Evolutionary conservation across 352 stramenopile genomes (phyloP).

Genomic region (Hyaloperonospora brassicae): DNA sequence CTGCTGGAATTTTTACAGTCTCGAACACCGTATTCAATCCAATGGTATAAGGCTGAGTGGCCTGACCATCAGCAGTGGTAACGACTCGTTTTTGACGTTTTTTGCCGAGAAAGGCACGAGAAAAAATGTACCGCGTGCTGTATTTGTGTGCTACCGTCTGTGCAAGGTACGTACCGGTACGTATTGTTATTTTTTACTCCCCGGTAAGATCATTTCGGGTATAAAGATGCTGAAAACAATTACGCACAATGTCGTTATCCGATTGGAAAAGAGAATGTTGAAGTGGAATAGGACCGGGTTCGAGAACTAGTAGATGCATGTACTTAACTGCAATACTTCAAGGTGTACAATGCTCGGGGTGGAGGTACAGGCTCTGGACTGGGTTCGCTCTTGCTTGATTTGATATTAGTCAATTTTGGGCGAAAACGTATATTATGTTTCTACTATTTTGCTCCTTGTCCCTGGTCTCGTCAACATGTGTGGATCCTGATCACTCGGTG

Average conservation of each 20-base stretch:
- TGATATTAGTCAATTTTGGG: conserved; percentile 95
- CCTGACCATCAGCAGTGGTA: conserved; percentile 35
- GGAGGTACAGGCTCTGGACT: conserved; percentile 96
- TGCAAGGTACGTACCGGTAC: conserved; percentile 92
- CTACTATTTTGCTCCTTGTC: conserved; percentile 95
- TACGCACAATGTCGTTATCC: conserved; percentile 90
- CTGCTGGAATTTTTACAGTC: too few relatives aligned
- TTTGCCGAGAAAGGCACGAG: conserved; percentile 82
- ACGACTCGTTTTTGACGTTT: conserved; percentile 69
- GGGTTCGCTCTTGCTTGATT: conserved; percentile 92
- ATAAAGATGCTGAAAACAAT: conserved; percentile 94
- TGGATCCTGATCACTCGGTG: conserved; percentile 98
- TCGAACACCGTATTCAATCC: too few relatives aligned
- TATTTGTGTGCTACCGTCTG: conserved; percentile 95
- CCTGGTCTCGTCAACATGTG: conserved; percentile 93
- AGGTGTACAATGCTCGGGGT: conserved; percentile 95
- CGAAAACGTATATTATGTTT: conserved; percentile 97
- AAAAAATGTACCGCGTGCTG: conserved; percentile 41
- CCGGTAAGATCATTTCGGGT: conserved; percentile 97
- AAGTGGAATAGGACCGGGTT: conserved; percentile 94
- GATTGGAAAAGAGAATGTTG: conserved; percentile 91
- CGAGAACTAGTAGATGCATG: conserved; percentile 96
- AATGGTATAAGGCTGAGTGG: conserved; percentile 30
- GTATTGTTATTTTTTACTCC: conserved; percentile 96
- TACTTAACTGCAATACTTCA: conserved; percentile 95